These are phyloP conservation scores for Tetrapyrgos nigripes DNA, from an alignment of 1,284 basidiomycete species.

Conservation along the genomic window DNA sequence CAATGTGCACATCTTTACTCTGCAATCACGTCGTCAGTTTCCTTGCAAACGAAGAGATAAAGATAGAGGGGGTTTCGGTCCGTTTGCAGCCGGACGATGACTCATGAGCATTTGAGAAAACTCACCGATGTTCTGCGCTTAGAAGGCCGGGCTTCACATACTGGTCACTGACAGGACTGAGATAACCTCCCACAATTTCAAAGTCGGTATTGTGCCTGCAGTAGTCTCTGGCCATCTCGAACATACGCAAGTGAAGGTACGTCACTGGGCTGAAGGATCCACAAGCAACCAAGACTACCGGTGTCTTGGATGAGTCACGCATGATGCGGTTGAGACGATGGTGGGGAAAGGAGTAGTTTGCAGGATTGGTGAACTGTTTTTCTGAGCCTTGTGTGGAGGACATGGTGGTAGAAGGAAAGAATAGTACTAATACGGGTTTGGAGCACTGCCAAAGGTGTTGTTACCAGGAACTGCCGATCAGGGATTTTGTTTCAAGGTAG, in stretches of 20 bases:
- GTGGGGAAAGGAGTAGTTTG: constrained; percentile 69
- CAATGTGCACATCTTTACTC: constrained; percentile 89
- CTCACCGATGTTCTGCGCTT: constrained; percentile 81
- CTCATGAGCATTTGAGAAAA: no score
- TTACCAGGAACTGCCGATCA: neutral
- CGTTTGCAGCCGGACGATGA: no score
- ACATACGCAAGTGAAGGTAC: constrained; percentile 91
- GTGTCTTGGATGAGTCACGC: constrained; percentile 69
- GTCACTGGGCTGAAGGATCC: constrained; percentile 86
- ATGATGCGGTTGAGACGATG: constrained; percentile 65
- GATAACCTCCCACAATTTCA: constrained; percentile 93
- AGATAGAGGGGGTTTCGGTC: neutral
- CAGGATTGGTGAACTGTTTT: constrained; percentile 56
- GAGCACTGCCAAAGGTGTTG: neutral
- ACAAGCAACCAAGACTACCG: constrained; percentile 80
- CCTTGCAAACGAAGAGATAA: neutral
- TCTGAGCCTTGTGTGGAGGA: neutral
- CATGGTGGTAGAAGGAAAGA: neutral
- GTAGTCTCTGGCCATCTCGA: constrained; percentile 98
- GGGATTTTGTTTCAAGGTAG: no score
- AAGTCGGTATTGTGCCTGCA: constrained; percentile 92
- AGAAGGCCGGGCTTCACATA: constrained; percentile 93
- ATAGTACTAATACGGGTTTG: neutral
- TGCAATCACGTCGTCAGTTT: constrained; percentile 28
- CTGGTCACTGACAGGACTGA: constrained; percentile 92